phyloP scores from a whole-genome alignment of 495 filamentous ascomycete species.

The Patellaria atrata region DNA sequence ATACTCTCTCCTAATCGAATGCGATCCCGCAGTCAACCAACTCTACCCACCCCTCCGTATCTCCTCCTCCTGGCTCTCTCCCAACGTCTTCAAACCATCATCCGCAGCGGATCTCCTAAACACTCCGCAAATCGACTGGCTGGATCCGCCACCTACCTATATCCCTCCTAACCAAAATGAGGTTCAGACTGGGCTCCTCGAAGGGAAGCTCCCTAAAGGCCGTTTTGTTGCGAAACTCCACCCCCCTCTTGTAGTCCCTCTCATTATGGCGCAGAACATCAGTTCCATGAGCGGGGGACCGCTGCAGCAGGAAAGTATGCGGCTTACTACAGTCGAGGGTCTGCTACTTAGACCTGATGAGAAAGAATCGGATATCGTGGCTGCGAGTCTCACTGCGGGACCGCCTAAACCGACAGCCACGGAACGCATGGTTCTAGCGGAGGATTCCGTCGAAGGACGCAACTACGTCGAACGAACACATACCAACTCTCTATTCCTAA shows the following conservation, averaged over 20 bases:
- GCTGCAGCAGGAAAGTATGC: conserved; percentile 40
- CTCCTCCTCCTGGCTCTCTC: conserved; percentile 52
- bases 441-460: conserved; percentile 22
- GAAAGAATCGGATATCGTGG: conserved; percentile 24
- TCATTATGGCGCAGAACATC: conserved; percentile 50
- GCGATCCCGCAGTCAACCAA: conserved; percentile 36
- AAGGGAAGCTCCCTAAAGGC: conserved; percentile 53
- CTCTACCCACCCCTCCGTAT: conserved; percentile 46
- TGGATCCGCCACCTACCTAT: conserved; percentile 38
- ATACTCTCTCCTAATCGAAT: conserved; percentile 52
- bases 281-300: conserved; percentile 51
- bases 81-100: conserved; percentile 37
- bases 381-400: conserved; percentile 28
- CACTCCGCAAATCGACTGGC: conserved; percentile 45
- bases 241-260: conserved; percentile 65
- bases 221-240: conserved; percentile 75
- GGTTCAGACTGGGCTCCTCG: no score
- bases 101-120: conserved; percentile 10
- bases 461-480: conserved; percentile 39
- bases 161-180: conserved; percentile 17
- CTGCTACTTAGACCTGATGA: conserved; percentile 37
- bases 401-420: conserved; percentile 23
- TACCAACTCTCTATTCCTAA: conserved; percentile 52
- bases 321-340: conserved; percentile 48
- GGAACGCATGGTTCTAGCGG: conserved; percentile 25